Evolutionary conservation across 768 basidiomycete species (phyloP).

Genomic region (Tulasnella sp.): DNA sequence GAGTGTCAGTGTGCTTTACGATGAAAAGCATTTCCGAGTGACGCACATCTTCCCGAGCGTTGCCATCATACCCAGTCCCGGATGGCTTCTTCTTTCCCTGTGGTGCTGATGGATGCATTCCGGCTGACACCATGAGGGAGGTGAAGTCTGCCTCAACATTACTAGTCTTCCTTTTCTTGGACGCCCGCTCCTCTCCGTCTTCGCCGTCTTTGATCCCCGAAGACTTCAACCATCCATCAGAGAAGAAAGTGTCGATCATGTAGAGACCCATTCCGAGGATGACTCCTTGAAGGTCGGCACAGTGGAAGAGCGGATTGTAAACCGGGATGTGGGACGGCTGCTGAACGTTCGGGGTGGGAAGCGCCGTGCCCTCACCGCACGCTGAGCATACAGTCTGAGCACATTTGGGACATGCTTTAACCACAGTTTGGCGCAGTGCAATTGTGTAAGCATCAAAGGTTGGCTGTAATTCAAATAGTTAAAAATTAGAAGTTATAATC

Average conservation of each 20-base stretch:
- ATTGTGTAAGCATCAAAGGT: constrained; percentile 60
- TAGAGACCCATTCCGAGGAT: constrained; percentile 83
- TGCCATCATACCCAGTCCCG: constrained; percentile 70
- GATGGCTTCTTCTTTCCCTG: constrained; percentile 23
- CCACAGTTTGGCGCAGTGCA: constrained; percentile 47
- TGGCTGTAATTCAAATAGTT: constrained; percentile 35
- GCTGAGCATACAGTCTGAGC: constrained; percentile 45
- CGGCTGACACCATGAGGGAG: neutral
- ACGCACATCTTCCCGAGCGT: constrained; percentile 74
- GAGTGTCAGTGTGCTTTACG: neutral
- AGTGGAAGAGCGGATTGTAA: constrained; percentile 68
- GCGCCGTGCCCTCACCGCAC: constrained; percentile 51
- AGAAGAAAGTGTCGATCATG: constrained; percentile 63
- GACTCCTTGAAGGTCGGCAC: constrained; percentile 78
- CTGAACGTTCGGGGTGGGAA: constrained; percentile 33
- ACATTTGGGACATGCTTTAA: constrained; percentile 52
- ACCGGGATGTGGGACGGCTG: constrained; percentile 30
- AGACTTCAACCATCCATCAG: no score
- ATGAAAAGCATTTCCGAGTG: neutral
- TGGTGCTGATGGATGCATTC: neutral
- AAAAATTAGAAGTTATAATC: constrained; percentile 30
- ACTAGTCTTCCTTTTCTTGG: neutral
- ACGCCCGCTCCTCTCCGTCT: constrained; percentile 35
- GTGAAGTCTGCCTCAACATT: constrained; percentile 31
- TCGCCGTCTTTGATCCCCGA: constrained; percentile 20